Evolutionary conservation across 768 basidiomycete genomes (phyloP), one percentile per base, ranked within the genome.

Genomic region (Boletus fagicola): DNA sequence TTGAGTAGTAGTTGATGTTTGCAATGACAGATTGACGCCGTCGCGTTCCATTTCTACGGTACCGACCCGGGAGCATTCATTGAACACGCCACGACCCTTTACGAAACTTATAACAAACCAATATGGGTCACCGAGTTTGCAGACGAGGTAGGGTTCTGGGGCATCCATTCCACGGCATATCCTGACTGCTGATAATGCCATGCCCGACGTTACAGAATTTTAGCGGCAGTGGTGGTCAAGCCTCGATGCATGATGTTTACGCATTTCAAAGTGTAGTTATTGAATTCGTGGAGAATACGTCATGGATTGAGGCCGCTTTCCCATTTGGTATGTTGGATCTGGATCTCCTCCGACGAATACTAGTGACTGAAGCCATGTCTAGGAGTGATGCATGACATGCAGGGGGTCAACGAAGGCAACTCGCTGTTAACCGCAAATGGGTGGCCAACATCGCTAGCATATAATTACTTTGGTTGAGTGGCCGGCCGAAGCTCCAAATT

Each of bases 11-110:
- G 18, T n/a, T 20, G 49, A 35, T 47, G 40, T 30, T n/a, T 39
- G 52, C 51, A 57, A 39, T n/a, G 4, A 24, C 50, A 89, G 87
- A 61, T 89, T 51, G 79, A 85, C 66, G 78, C 71, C 36, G 53
- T 88, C n/a, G 83, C 85, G 31, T 56, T 86, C 47, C 93, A 96
- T 69, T 89, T 77, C 71, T 95, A 95, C 66, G 85, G 83, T 54
- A 83, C 76, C 22, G 64, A 75, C 12, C 60, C 78, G 3, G 49
- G 75, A 0, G 75, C 75, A 11, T 78, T 94, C 68, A 77, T 83
- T 51, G 33, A 60, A 11, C 86, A 87, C 67, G 71, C 88, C 52
- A 62, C 71, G 5, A 68, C 76, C 12, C 78, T 80, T 62, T 77
- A 89, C 66, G 62, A 69, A 42, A 71, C 75, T 9, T 86, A 83